Conservation (phyloP, 2,329 filamentous ascomycete genomes). For the Cercospora nicotianae region DNA sequence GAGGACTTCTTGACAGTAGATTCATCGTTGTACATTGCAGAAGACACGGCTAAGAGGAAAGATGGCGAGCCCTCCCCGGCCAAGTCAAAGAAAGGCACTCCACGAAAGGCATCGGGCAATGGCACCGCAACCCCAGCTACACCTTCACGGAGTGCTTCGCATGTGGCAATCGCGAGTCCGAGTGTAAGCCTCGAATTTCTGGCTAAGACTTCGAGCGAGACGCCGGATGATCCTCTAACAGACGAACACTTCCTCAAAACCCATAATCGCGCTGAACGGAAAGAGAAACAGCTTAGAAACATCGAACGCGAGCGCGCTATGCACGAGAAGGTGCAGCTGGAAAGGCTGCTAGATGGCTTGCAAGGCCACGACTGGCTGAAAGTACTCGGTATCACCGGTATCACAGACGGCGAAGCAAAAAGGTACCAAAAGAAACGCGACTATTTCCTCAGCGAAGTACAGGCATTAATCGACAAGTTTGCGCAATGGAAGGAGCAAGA, state of each 20-base stretch:
- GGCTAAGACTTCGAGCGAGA: slow-evolving; percentile 36
- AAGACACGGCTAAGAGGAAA: slow-evolving; percentile 28
- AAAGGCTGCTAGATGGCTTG: slow-evolving; percentile 73
- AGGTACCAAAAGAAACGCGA: slow-evolving; percentile 81
- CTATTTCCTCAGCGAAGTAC: slow-evolving; percentile 81
- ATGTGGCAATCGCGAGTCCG: slow-evolving; percentile 27
- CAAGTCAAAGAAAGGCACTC: slow-evolving; percentile 16
- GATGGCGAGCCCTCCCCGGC: slow-evolving; percentile 18
- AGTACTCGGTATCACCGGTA: slow-evolving; percentile 81
- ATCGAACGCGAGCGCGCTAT: slow-evolving; percentile 66
- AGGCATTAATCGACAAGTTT: slow-evolving; percentile 83
- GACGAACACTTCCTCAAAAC: slow-evolving; percentile 59
- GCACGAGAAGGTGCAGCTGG: slow-evolving; percentile 66
- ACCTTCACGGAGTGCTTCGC: slow-evolving; percentile 18
- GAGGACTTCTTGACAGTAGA: slow-evolving; percentile 54
- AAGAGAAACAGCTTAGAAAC: slow-evolving; percentile 68
- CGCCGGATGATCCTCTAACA: slow-evolving; percentile 55
- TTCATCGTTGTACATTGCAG: slow-evolving; percentile 34
- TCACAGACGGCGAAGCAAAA: slow-evolving; percentile 83
- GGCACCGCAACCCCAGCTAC: slow-evolving; percentile 20
- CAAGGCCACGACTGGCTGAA: slow-evolving; percentile 91
- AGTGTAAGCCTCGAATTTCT: slow-evolving; percentile 29
- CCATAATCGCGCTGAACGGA: slow-evolving; percentile 62
- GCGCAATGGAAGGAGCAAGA: slow-evolving; percentile 85
- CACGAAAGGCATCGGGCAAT: slow-evolving; percentile 20